phyloP scores from a whole-genome alignment of 1,284 basidiomycete genomes.

The Chondrostereum purpureum region DNA sequence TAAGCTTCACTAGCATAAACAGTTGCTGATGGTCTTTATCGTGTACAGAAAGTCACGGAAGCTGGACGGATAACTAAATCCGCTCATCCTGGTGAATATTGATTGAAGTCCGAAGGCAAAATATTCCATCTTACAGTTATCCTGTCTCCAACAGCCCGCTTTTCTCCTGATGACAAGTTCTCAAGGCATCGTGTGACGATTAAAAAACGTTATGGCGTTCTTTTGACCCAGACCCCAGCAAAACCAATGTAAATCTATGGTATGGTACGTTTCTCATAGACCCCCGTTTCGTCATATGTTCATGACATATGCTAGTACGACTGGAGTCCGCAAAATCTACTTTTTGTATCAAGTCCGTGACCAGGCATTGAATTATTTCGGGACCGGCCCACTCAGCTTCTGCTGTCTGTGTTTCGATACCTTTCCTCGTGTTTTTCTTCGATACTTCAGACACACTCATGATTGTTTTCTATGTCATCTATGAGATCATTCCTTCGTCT shows the following conservation, averaged over 20 bases:
- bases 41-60: constrained; percentile 71
- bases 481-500: too few relatives aligned
- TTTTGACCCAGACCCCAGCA: constrained; percentile 83
- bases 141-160: constrained; percentile 58
- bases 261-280: background rate
- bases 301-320: too few relatives aligned
- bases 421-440: background rate
- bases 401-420: background rate
- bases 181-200: constrained; percentile 92
- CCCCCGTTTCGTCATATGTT: background rate
- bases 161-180: constrained; percentile 98
- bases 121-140: constrained; percentile 11
- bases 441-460: too few relatives aligned
- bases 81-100: constrained; percentile 80
- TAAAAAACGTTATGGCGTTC: constrained; percentile 83
- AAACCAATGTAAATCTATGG: constrained; percentile 66
- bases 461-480: too few relatives aligned
- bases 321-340: too few relatives aligned
- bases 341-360: too few relatives aligned
- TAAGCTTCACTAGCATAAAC: background rate
- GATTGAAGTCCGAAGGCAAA: too few relatives aligned
- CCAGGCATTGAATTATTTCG: too few relatives aligned
- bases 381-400: background rate
- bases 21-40: constrained; percentile 8
- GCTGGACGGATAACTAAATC: constrained; percentile 83